Evolutionary conservation across 768 basidiomycete species (phyloP), one percentile per base, ranked within the genome.

Genomic region (Termitomyces bulborhizus): DNA sequence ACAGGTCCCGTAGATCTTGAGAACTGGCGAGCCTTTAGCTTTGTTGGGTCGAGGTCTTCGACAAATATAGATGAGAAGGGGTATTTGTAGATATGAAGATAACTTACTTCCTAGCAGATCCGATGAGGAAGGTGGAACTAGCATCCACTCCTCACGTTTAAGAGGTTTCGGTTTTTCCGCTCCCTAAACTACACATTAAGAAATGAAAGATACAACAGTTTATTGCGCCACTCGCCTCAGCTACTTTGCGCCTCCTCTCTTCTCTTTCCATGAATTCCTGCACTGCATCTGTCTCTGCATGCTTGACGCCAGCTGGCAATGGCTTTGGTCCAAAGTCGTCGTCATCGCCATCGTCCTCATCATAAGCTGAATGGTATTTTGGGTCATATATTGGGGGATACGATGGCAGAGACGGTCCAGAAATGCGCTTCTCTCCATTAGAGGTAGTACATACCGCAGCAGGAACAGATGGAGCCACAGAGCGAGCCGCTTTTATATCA

Each of bases 61-160:
- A 34, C 27, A 37, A 31, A 7, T 2, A 27, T n/a, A 26, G 21
- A 43, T 34, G 41, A 45, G 29, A 57, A 29, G 29, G 29, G n/a
- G 52, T 6, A 6, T 6, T 29, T n/a, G n/a, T 16, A 31, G 13
- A 6, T 48, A 18, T 18, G 27, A 24, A 40, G 18, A 13, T 12
- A 8, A 80, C 88, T 59, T 62, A 95, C 93, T 86, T 46, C 80
- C 81, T 4, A 95, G 76, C 12, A 96, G 69, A 58, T 90, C 89
- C 1, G 89, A 85, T 1, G 85, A 81, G 18, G 86, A 83, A 0
- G 97, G 96, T 1, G 96, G 96, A 1, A 89, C 88, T 44, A 98
- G 78, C 97, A 99, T 99, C 97, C 97, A 99, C 68, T 95, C 94
- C 18, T 98, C 92, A 42, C 97, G 83, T 68, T 92, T 74, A 39